Percentiles rank a stretch among this genome's conserved stretches.
Conservation (phyloP, 2,329 filamentous ascomycete species). For the Penicillium brasilianum region DNA sequence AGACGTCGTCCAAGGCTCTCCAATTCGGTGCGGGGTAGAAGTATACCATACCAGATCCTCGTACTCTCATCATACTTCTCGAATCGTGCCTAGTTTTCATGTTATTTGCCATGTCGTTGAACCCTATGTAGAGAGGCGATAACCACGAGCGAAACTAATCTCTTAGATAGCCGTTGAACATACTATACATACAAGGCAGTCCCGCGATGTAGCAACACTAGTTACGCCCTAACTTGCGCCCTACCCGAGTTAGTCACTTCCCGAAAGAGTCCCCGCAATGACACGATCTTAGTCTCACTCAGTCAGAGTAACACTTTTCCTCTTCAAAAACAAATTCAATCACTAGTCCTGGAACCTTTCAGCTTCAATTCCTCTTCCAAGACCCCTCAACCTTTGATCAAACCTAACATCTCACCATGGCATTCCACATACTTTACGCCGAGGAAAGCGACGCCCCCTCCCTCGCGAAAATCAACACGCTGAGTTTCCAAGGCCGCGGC, state of each 20-base stretch:
- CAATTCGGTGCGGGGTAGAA: neutral
- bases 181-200: neutral
- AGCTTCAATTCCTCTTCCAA: too few relatives aligned
- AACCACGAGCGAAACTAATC: neutral
- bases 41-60: neutral
- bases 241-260: neutral
- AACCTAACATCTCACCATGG: conserved; percentile 11
- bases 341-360: neutral
- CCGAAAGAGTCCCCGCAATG: conserved; percentile 4
- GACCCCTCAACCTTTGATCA: too few relatives aligned
- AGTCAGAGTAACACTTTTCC: neutral
- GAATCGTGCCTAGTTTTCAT: neutral
- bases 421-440: conserved; percentile 40
- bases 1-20: neutral
- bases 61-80: neutral
- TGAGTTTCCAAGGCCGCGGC: conserved; percentile 51
- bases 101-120: neutral
- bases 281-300: neutral
- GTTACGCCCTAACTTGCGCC: neutral
- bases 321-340: neutral
- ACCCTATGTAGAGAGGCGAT: rapidly evolving
- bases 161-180: too few relatives aligned
- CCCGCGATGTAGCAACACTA: neutral
- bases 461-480: conserved; percentile 53
- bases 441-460: conserved; percentile 47